phyloP scores from a whole-genome alignment of 768 basidiomycete species.

The Rhizopogon roseolus region DNA sequence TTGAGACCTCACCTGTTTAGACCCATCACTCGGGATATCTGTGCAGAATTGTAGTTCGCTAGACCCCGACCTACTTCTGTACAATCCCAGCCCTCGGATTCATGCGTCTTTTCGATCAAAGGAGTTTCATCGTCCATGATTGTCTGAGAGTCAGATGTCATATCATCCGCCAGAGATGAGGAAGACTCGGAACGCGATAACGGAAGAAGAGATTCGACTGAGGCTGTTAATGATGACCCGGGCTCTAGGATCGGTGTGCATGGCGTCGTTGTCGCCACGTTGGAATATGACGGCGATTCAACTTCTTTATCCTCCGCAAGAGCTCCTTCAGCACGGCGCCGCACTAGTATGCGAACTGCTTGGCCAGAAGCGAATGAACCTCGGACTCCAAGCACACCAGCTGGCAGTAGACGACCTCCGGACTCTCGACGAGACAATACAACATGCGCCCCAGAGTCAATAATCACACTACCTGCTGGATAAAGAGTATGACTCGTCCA shows the following conservation, averaged over 20 bases:
- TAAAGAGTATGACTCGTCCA: constrained; percentile 97
- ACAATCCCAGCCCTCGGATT: constrained; percentile 59
- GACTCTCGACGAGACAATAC: constrained; percentile 84
- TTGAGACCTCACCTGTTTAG: constrained; percentile 71
- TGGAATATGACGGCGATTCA: constrained; percentile 32
- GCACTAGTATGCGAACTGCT: constrained; percentile 80
- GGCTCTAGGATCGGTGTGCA: constrained; percentile 45
- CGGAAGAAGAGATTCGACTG: constrained; percentile 42
- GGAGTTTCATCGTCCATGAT: constrained; percentile 28
- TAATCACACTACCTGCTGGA: constrained; percentile 82
- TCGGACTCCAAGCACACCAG: constrained; percentile 81
- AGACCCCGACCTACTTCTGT: constrained; percentile 91
- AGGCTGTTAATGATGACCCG: constrained; percentile 38
- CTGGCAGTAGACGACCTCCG: constrained; percentile 88
- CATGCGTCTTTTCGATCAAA: constrained; percentile 26
- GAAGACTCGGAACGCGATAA: constrained; percentile 36
- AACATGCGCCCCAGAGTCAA: constrained; percentile 84
- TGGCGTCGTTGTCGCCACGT: constrained; percentile 25
- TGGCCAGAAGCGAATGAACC: constrained; percentile 93
- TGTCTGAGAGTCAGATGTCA: constrained; percentile 16
- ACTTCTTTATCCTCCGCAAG: constrained; percentile 20
- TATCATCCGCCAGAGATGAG: constrained; percentile 25
- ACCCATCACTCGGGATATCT: constrained; percentile 85
- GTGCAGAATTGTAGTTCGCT: constrained; percentile 93
- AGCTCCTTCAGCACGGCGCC: constrained; percentile 26